These are phyloP conservation scores for Cinnamomum chago DNA, from an alignment of 164 flowering plant species.

Conservation along the genomic window DNA sequence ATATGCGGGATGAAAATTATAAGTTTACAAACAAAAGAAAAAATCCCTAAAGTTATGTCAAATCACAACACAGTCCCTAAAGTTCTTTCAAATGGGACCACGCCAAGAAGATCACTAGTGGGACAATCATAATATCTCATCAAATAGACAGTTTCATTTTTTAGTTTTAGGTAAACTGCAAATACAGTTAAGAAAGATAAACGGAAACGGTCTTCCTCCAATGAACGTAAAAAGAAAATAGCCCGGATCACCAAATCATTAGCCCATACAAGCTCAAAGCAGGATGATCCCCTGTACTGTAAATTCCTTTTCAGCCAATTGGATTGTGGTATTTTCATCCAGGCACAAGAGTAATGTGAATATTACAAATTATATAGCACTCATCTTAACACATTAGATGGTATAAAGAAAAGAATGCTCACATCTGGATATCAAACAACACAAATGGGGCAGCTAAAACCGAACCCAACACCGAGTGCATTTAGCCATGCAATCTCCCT, in stretches of 20 bases:
- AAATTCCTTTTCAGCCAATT: neutral
- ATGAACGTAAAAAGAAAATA: neutral
- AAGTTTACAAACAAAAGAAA: no score
- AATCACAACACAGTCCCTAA: no score
- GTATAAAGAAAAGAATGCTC: neutral
- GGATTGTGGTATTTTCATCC: neutral
- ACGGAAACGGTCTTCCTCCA: no score
- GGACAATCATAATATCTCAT: no score
- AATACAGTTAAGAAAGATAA: no score
- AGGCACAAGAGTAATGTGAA: neutral
- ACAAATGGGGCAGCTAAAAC: slow-evolving; percentile 39
- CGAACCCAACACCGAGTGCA: slow-evolving; percentile 98
- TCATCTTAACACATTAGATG: neutral
- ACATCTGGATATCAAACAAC: neutral
- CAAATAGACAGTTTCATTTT: no score
- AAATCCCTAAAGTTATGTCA: no score
- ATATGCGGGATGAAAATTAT: no score
- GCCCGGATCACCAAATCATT: neutral
- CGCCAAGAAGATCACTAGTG: no score
- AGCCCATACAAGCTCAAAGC: neutral
- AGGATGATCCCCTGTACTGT: neutral
- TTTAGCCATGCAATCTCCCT: slow-evolving; percentile 86
- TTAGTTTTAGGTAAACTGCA: no score
- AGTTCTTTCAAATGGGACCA: no score
- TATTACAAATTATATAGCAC: neutral